Conservation (phyloP, 2,329 filamentous ascomycete species). For the Mariannaea elegans region DNA sequence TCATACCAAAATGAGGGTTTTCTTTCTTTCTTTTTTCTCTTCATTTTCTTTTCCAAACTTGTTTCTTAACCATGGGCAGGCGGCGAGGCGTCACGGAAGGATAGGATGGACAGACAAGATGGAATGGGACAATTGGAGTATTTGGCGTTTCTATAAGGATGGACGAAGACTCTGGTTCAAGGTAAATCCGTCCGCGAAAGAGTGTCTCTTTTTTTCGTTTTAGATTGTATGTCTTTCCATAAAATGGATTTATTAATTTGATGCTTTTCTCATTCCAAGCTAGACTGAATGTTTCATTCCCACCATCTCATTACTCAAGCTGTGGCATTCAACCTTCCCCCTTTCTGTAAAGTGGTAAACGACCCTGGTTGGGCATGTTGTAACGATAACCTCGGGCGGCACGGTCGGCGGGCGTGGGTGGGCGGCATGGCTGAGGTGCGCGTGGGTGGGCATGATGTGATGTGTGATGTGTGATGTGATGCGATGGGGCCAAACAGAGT, state of each 20-base stretch:
- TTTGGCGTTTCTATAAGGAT: slow-evolving; percentile 15
- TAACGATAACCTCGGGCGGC: not conserved
- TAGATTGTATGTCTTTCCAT: not conserved
- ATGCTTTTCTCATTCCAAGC: too few relatives aligned
- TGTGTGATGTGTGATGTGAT: slow-evolving; percentile 18
- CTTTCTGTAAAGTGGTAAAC: not conserved
- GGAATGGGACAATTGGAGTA: slow-evolving; percentile 29
- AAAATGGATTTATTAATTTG: slow-evolving; percentile 8
- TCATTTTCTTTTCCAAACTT: slow-evolving; percentile 1
- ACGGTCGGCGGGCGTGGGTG: not conserved
- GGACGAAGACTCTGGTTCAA: not conserved
- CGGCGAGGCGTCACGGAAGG: slow-evolving; percentile 35
- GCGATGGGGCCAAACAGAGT: not conserved
- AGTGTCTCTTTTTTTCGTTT: not conserved
- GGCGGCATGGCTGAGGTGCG: not conserved
- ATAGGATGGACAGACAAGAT: slow-evolving; percentile 25
- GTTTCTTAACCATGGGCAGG: slow-evolving; percentile 16
- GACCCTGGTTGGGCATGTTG: not conserved
- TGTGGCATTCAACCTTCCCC: too few relatives aligned
- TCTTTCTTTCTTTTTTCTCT: slow-evolving; percentile 1
- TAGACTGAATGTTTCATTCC: too few relatives aligned
- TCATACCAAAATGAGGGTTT: not conserved
- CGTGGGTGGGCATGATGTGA: slow-evolving; percentile 15
- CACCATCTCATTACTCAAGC: too few relatives aligned
- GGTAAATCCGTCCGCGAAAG: not conserved